These are phyloP conservation scores for Akanthomyces lecanii DNA, from an alignment of 2,329 filamentous ascomycete species.

Conservation along the genomic window DNA sequence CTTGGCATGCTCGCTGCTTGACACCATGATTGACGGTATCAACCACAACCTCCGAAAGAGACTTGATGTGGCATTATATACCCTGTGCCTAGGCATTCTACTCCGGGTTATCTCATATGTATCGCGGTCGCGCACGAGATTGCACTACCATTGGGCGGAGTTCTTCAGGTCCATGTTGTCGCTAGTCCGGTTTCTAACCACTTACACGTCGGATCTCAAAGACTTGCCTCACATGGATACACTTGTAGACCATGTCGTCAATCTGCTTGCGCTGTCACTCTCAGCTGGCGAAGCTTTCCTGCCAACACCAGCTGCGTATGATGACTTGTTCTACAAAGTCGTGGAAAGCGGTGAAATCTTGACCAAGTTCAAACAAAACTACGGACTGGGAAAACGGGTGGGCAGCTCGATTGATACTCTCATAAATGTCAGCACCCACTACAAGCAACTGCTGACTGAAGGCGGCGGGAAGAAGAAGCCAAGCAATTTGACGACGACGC, in stretches of 20 bases:
- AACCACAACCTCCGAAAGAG: slow-evolving; percentile 88
- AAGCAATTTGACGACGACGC: slow-evolving; percentile 71
- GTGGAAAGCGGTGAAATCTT: slow-evolving; percentile 86
- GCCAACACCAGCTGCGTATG: slow-evolving; percentile 80
- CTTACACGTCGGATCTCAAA: slow-evolving; percentile 75
- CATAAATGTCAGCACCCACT: slow-evolving; percentile 78
- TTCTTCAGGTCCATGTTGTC: slow-evolving; percentile 86
- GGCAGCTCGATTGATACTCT: slow-evolving; percentile 78
- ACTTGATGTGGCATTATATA: slow-evolving; percentile 81
- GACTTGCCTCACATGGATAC: slow-evolving; percentile 63
- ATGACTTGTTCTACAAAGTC: slow-evolving; percentile 97
- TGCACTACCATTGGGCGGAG: slow-evolving; percentile 91
- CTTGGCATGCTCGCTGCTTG: slow-evolving; percentile 71
- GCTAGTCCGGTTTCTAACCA: slow-evolving; percentile 84
- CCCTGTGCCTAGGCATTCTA: slow-evolving; percentile 74
- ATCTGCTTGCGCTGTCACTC: slow-evolving; percentile 77
- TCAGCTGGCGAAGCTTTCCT: slow-evolving; percentile 88
- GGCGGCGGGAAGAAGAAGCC: slow-evolving; percentile 45
- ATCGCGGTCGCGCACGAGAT: slow-evolving; percentile 73
- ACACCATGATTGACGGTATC: slow-evolving; percentile 84
- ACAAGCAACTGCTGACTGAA: slow-evolving; percentile 73
- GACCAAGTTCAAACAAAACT: slow-evolving; percentile 75
- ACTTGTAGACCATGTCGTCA: slow-evolving; percentile 73
- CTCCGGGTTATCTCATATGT: slow-evolving; percentile 80
- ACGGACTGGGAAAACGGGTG: slow-evolving; percentile 53